phyloP scores from a whole-genome alignment of 2,329 filamentous ascomycete genomes.

The Ceratocystis alfenasii region DNA sequence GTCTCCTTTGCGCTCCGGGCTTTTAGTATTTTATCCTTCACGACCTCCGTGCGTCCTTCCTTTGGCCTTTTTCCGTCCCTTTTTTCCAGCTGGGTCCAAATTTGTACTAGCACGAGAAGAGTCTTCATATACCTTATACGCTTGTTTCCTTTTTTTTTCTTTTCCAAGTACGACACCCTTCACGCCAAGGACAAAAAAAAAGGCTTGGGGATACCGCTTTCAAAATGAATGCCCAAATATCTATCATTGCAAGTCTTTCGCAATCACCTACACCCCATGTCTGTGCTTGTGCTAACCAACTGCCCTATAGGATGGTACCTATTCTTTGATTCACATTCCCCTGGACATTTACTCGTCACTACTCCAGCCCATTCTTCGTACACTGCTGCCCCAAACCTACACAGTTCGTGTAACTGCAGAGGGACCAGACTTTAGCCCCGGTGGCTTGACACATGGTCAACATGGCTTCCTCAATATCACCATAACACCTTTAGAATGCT shows the following conservation, averaged over 20 bases:
- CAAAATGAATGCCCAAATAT: constrained; percentile 45
- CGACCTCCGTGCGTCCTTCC: constrained; percentile 2
- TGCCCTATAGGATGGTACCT: constrained; percentile 59
- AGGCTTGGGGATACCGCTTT: no score
- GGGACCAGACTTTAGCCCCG: constrained; percentile 23
- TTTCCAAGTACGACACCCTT: neutral
- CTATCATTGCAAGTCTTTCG: constrained; percentile 40
- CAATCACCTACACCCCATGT: neutral
- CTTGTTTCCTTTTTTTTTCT: neutral
- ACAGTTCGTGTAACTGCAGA: constrained; percentile 30
- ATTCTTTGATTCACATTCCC: constrained; percentile 85
- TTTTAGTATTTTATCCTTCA: constrained; percentile 7
- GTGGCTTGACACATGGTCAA: constrained; percentile 31
- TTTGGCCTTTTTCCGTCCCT: neutral
- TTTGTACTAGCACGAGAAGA: neutral
- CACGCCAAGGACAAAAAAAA: neutral
- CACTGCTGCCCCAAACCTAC: constrained; percentile 58
- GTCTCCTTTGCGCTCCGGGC: neutral
- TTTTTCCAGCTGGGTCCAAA: constrained; percentile 22
- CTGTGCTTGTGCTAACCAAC: neutral
- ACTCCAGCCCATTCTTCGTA: constrained; percentile 73
- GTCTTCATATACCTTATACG: neutral
- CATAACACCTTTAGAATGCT: constrained; percentile 84
- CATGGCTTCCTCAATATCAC: constrained; percentile 89
- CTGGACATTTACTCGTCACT: constrained; percentile 65